Evolutionary conservation across 1,139 yeast genomes (phyloP).

Genomic region (Geotrichum cucujoidarum): DNA sequence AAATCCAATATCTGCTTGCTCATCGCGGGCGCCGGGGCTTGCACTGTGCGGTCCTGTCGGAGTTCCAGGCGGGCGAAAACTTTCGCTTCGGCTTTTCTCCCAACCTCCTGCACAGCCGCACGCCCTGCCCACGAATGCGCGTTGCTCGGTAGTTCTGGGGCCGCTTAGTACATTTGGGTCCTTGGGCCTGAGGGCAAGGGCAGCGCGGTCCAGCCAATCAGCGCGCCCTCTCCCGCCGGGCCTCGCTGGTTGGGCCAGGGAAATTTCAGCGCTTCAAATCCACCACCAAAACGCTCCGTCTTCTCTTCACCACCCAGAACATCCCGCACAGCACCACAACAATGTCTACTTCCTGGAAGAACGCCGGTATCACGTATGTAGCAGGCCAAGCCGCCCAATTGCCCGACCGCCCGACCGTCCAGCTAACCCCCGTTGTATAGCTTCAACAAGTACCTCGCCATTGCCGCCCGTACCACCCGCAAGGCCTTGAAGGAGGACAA

Average conservation of each 20-base stretch:
- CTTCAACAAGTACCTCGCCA: constrained; percentile 83
- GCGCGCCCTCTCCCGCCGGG: no score
- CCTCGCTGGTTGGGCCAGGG: background rate
- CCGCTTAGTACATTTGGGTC: background rate
- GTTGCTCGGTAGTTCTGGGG: background rate
- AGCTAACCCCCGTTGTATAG: constrained; percentile 32
- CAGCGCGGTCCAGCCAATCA: constrained; percentile 4
- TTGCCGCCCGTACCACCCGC: constrained; percentile 88
- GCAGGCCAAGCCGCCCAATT: background rate
- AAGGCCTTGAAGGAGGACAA: constrained; percentile 82
- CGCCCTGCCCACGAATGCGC: background rate
- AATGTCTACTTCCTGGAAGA: constrained; percentile 29
- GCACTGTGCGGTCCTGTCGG: no score
- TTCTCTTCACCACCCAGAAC: constrained; percentile 4
- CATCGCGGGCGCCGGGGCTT: constrained; percentile 1
- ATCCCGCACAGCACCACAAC: constrained; percentile 4
- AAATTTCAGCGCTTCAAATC: background rate
- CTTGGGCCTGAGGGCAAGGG: constrained; percentile 7
- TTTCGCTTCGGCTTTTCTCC: background rate
- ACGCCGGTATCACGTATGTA: constrained; percentile 35
- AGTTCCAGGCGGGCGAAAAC: background rate
- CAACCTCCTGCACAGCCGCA: constrained; percentile 6
- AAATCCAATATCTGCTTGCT: constrained; percentile 44
- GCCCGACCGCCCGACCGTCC: background rate
- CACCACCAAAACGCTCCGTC: background rate